A percentile compares a stretch with the other conserved stretches of the same genome.
Conservation (phyloP, 495 filamentous ascomycete species). For the Aspergillus indologenus region DNA sequence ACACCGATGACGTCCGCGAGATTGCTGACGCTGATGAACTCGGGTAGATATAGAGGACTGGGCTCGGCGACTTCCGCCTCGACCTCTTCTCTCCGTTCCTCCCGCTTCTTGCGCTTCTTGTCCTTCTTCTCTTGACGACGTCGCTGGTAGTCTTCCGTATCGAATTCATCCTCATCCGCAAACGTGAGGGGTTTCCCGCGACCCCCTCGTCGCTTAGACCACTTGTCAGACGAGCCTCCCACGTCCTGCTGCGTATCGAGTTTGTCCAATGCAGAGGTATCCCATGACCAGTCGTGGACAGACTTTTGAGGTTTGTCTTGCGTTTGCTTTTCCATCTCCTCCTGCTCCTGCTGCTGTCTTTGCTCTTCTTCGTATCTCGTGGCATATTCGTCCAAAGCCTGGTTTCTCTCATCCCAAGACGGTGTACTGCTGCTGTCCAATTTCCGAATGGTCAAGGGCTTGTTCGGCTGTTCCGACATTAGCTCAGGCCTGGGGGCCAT, state of each 20-base stretch:
- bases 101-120: conserved; percentile 42
- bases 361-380: neutral
- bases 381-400: neutral
- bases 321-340: neutral
- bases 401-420: neutral
- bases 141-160: conserved; percentile 31
- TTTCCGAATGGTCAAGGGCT: conserved; percentile 23
- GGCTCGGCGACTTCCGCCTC: conserved; percentile 30
- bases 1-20: conserved; percentile 76
- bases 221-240: conserved; percentile 18
- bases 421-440: conserved; percentile 6
- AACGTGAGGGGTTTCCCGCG: conserved; percentile 19
- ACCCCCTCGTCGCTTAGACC: conserved; percentile 25
- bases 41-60: conserved; percentile 74
- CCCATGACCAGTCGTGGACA: conserved; percentile 30
- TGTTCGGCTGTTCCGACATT: neutral
- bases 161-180: conserved; percentile 37
- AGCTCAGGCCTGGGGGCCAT: conserved; percentile 23
- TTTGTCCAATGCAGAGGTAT: conserved; percentile 31
- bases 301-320: conserved; percentile 16
- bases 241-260: conserved; percentile 17
- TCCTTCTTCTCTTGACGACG: conserved; percentile 42
- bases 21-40: conserved; percentile 84
- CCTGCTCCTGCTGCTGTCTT: neutral
- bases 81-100: conserved; percentile 34